Evolutionary conservation across 2,329 filamentous ascomycete species (phyloP), one percentile per base, ranked within the genome.

Genomic region (Atkinsonella texensis): DNA sequence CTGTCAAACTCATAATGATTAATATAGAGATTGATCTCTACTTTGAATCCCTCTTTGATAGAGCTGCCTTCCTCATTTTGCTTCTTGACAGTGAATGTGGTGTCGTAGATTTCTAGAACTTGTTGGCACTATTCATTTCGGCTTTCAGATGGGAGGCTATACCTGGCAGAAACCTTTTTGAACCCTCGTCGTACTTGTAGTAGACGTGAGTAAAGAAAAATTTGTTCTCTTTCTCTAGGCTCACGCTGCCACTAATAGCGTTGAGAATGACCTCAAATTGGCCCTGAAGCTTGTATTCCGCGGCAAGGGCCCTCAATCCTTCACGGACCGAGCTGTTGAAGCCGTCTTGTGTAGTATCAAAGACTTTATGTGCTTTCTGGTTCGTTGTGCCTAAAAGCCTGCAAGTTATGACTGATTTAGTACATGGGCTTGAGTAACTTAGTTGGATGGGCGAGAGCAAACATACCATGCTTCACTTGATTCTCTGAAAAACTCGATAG

Each of bases 391-490:
- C 4, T 28, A 4, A 3, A 28, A 28, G 28, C 28, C 28, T 28
- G 28, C 5, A 6, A 28, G 4, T 28, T 8, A 28, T 8, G 2
- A 8, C 28, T 28, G 28, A 8, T 28, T 28, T 28, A 28, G 28
- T 28, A 28, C 7, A 6, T 28, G 28, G 28, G 28, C 28, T 28
- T 28, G 28, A 28, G 28, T 1, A 5, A 28, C 4, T 15, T 39
- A 8, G 42, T 5, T 15, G 33, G 38, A n/a, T 17, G 38, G 38
- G 6, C 28, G 28, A 1, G 38, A 17, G 15, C 2, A 40, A 40
- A 38, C 35, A 9, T 35, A 52, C 50, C 50, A 52, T 15, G 38
- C 38, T 44, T 52, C 23, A 38, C 45, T 45, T 9, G 6, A 12
- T 23, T 2, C 33, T 38, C 50, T 52, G 39, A 48, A 52, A 45